These are phyloP conservation scores for Cicer chorassanicum DNA, from an alignment of 306 rosid genomes.

Conservation along the genomic window DNA sequence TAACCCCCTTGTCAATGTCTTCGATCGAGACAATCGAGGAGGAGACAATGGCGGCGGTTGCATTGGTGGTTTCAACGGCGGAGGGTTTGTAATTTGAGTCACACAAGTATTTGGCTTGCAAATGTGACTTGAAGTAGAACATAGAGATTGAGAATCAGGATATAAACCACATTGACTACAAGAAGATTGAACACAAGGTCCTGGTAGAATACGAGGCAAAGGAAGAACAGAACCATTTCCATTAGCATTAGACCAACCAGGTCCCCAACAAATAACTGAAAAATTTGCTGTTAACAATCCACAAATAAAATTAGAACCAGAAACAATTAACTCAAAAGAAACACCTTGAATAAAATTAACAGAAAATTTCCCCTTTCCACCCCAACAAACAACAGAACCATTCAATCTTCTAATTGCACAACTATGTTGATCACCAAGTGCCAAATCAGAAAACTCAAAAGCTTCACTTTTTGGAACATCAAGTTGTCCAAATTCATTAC, in stretches of 20 bases:
- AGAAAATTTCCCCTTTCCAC: constrained; percentile 55
- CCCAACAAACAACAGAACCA: constrained; percentile 79
- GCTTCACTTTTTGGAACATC: constrained; percentile 54
- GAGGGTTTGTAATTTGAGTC: constrained; percentile 1
- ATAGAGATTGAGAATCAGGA: constrained; percentile 59
- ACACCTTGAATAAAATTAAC: constrained; percentile 37
- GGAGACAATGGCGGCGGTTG: background rate
- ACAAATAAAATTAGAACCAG: constrained; percentile 80
- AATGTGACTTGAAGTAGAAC: constrained; percentile 58
- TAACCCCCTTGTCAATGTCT: constrained; percentile 63
- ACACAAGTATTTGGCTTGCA: constrained; percentile 59
- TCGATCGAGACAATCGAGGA: constrained; percentile 48
- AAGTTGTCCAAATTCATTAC: constrained; percentile 60
- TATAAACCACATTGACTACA: constrained; percentile 62
- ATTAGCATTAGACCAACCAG: constrained; percentile 62
- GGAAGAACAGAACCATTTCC: constrained; percentile 46
- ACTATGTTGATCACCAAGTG: constrained; percentile 74
- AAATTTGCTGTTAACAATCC: constrained; percentile 60
- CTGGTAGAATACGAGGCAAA: constrained; percentile 72
- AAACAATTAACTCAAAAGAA: constrained; percentile 66
- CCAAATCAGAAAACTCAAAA: constrained; percentile 50
- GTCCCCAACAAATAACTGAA: constrained; percentile 83
- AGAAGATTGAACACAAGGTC: constrained; percentile 74
- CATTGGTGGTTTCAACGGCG: background rate
- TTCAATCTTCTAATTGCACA: constrained; percentile 63